phyloP scores from a whole-genome alignment of 2,329 filamentous ascomycete species.

The Claviceps maximensis region DNA sequence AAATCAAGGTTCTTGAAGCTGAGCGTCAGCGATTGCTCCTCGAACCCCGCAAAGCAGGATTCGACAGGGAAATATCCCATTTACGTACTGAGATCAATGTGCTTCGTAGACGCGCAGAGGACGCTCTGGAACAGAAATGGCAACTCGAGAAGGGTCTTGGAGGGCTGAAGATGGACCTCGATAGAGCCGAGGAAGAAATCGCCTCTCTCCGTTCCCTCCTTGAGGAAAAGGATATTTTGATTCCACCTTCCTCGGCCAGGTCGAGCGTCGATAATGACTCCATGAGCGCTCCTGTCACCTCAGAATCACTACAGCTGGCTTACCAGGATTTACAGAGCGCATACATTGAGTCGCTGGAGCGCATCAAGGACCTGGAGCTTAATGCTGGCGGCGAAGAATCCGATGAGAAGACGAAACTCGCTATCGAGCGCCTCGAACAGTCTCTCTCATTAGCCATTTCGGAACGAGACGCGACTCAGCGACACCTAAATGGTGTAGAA shows the following conservation, averaged over 20 bases:
- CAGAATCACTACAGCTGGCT: slow-evolving; percentile 58
- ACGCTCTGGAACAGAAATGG: slow-evolving; percentile 91
- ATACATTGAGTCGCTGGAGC: slow-evolving; percentile 52
- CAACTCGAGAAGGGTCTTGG: slow-evolving; percentile 82
- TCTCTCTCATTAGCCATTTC: slow-evolving; percentile 56
- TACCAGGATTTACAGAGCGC: slow-evolving; percentile 64
- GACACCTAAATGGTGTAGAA: slow-evolving; percentile 49
- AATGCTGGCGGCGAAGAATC: slow-evolving; percentile 21
- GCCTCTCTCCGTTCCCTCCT: slow-evolving; percentile 66
- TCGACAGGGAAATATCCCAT: slow-evolving; percentile 68
- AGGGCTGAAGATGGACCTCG: slow-evolving; percentile 90
- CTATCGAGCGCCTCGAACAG: slow-evolving; percentile 52
- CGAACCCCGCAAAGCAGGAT: slow-evolving; percentile 59
- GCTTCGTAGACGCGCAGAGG: slow-evolving; percentile 76
- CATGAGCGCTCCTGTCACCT: slow-evolving; percentile 38
- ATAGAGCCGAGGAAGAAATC: slow-evolving; percentile 89
- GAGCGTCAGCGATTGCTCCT: slow-evolving; percentile 65
- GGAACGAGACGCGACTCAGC: slow-evolving; percentile 58
- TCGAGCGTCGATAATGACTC: slow-evolving; percentile 21
- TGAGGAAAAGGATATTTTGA: slow-evolving; percentile 68
- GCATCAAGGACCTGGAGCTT: slow-evolving; percentile 51
- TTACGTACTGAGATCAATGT: slow-evolving; percentile 75
- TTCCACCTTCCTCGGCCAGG: slow-evolving; percentile 46
- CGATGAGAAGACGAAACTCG: slow-evolving; percentile 48
- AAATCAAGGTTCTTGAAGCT: slow-evolving; percentile 59